Conservation (phyloP, 768 basidiomycete species). For the Amyloporia xantha region DNA sequence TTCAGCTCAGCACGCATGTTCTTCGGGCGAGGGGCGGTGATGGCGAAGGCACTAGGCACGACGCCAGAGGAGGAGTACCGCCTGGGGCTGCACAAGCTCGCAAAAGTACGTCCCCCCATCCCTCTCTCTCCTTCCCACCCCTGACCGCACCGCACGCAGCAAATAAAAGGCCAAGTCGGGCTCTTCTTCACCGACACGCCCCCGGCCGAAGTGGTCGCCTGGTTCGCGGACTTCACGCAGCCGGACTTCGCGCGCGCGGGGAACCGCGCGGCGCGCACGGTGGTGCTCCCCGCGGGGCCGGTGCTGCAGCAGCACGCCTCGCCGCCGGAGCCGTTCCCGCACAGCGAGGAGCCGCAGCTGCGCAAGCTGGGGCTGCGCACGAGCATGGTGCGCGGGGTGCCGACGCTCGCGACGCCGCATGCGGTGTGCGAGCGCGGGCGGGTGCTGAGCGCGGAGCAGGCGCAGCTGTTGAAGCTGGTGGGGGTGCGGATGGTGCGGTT, state of each 20-base stretch:
- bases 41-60: conserved; percentile 92
- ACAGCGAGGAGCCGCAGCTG: conserved; percentile 95
- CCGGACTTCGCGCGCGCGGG: conserved; percentile 90
- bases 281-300: conserved; percentile 77
- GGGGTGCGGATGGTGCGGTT: conserved; percentile 88
- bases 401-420: conserved; percentile 75
- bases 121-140: background rate
- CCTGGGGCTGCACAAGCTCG: conserved; percentile 70
- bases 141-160: conserved; percentile 34
- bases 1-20: conserved; percentile 87
- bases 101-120: conserved; percentile 45
- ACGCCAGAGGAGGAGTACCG: conserved; percentile 84
- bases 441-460: conserved; percentile 75
- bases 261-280: conserved; percentile 67
- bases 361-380: conserved; percentile 88
- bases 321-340: conserved; percentile 86
- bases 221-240: conserved; percentile 89
- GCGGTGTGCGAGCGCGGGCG: conserved; percentile 81
- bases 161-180: conserved; percentile 93
- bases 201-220: conserved; percentile 86
- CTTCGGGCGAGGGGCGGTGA: conserved; percentile 80
- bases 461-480: conserved; percentile 87
- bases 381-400: conserved; percentile 79
- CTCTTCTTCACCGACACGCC: conserved; percentile 87
- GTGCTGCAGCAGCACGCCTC: conserved; percentile 76